phyloP scores from a whole-genome alignment of 768 basidiomycete species.

The Termitomyces sp. region DNA sequence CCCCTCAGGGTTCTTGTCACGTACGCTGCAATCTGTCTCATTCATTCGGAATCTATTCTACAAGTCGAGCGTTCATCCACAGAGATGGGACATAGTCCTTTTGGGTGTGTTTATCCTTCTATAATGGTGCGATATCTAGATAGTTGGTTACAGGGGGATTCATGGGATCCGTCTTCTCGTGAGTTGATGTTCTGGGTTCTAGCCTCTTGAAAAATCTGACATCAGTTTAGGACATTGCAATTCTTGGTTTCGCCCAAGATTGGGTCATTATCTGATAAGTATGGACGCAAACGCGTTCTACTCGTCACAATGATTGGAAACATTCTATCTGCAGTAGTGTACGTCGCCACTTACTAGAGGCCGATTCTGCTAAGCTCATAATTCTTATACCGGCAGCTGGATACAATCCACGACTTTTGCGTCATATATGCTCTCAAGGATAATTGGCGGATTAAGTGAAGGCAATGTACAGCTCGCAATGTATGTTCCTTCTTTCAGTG shows the following conservation, averaged over 20 bases:
- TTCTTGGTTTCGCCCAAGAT: conserved; percentile 82
- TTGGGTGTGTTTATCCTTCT: conserved; percentile 50
- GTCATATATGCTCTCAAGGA: conserved; percentile 83
- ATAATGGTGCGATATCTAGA: neutral
- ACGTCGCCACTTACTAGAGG: conserved; percentile 24
- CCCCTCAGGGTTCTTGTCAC: conserved; percentile 67
- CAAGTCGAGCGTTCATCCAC: conserved; percentile 52
- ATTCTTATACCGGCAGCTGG: conserved; percentile 54
- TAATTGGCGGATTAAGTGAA: conserved; percentile 92
- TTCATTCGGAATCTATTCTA: conserved; percentile 64
- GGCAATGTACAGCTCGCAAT: conserved; percentile 97
- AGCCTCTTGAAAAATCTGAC: conserved; percentile 12
- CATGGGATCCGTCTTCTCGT: conserved; percentile 94
- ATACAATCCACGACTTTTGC: conserved; percentile 87
- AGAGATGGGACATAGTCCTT: conserved; percentile 91
- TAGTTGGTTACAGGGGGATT: conserved; percentile 55
- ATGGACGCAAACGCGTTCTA: conserved; percentile 83
- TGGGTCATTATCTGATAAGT: conserved; percentile 82
- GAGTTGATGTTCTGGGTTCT: too few relatives aligned
- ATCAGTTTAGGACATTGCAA: conserved; percentile 66
- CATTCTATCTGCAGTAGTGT: conserved; percentile 85
- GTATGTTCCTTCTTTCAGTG: conserved; percentile 43
- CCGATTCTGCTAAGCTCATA: neutral
- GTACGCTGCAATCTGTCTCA: conserved; percentile 66
- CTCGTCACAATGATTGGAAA: conserved; percentile 92